These are phyloP conservation scores for Colletotrichum cereale DNA, from an alignment of 2,329 filamentous ascomycete species.

Conservation along the genomic window DNA sequence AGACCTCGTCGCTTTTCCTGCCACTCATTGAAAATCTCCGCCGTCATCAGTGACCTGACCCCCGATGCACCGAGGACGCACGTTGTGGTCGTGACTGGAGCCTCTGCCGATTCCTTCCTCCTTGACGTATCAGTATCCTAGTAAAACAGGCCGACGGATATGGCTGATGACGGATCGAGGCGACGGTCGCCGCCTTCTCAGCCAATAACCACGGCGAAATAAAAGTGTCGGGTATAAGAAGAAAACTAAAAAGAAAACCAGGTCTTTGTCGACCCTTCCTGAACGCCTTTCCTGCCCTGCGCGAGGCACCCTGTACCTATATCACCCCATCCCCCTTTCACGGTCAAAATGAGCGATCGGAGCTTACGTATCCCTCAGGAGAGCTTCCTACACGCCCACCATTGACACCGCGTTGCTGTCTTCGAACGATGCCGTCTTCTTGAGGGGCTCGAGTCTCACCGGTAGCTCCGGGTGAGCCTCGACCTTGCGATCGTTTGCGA, in stretches of 20 bases:
- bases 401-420: constrained; percentile 43
- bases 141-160: constrained; percentile 36
- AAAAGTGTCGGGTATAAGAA: constrained; percentile 54
- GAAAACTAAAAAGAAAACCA: constrained; percentile 29
- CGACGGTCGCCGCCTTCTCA: constrained; percentile 13
- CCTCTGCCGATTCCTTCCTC: not conserved
- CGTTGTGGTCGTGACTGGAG: constrained; percentile 13
- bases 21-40: not conserved
- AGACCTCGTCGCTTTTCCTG: constrained; percentile 31
- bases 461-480: constrained; percentile 51
- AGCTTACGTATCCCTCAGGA: constrained; percentile 41
- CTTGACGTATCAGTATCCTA: constrained; percentile 30
- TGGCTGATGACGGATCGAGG: constrained; percentile 13
- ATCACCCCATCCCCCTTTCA: not conserved
- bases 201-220: constrained; percentile 46
- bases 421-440: constrained; percentile 50
- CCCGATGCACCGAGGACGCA: constrained; percentile 4
- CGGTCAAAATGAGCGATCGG: constrained; percentile 7
- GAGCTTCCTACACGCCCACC: constrained; percentile 35
- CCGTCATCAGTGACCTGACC: constrained; percentile 4
- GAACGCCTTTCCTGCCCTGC: constrained; percentile 36
- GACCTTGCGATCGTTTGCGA: constrained; percentile 61
- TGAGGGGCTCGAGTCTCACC: constrained; percentile 55
- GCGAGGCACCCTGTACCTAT: constrained; percentile 12
- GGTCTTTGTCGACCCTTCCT: constrained; percentile 24